Base-by-base conservation (phyloP, 1,284 basidiomycete genomes). In the Ceratobasidium theobromae region DNA sequence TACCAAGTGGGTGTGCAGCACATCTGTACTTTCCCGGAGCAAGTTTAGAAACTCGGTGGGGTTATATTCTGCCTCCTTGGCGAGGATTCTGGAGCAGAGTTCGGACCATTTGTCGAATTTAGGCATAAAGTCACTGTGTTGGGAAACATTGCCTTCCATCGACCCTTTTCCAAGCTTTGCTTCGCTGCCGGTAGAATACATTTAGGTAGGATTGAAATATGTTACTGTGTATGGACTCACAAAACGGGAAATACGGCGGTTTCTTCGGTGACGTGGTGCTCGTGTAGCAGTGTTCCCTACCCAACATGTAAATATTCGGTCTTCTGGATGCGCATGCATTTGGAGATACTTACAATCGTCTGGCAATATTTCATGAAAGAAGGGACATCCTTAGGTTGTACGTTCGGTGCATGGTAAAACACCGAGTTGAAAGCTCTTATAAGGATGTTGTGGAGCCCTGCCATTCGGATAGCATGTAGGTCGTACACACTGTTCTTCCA, bases 401-500 rank as follows among this genome's bases (percentile, higher is more conserved):
- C 27, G 27, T 27, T 51, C 8, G 48, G 48, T 51, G 48, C 48
- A 27, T 51, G 23, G 18, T 27, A 51, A 30, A 51, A 9, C 8
- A 51, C 18, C 18, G 48, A 51, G 48, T 51, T 51, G 48, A 51
- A 51, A 5, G 48, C 6, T 18, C 48, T 6, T 5, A 51, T 51
- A 5, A 51, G 28, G n/a, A 51, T 21, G 48, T 51, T 51, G 18
- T 51, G 48, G 11, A 27, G 18, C 12, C 8, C 48, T 14, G 48
- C 48, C 48, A 51, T 51, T 18, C 48, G 6, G n/a, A 51, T 51
- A 8, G 48, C 48, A 30, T 51, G 18, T 9, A 51, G 27, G 23
- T 51, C 48, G 23, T 51, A 51, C 21, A 51, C 6, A n/a, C 18
- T 51, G 28, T 51, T 51, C 48, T 51, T 51, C 48, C 48, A 51